Percentiles rank a stretch among this genome's conserved stretches.
Evolutionary conservation across 2,329 filamentous ascomycete species (phyloP).

Genomic region (Penicillium sp.): DNA sequence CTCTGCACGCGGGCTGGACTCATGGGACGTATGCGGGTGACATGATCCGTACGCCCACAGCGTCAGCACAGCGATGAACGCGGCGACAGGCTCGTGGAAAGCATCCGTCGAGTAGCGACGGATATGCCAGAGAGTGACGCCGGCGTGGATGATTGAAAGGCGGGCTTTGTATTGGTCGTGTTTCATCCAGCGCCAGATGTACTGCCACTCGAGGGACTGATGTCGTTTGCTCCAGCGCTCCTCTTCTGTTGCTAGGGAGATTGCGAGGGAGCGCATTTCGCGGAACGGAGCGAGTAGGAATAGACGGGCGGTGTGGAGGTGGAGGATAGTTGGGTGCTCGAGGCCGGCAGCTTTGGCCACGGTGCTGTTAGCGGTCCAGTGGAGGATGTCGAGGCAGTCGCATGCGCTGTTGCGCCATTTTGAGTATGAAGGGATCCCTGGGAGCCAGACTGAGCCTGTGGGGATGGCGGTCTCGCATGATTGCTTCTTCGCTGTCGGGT

Average conservation of each 20-base stretch:
- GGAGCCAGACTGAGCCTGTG: constrained; percentile 46
- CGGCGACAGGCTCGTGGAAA: constrained; percentile 49
- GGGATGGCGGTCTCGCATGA: constrained; percentile 35
- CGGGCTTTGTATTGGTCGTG: constrained; percentile 57
- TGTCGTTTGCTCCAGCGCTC: constrained; percentile 31
- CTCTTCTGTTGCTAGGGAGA: constrained; percentile 33
- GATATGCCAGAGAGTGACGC: constrained; percentile 53
- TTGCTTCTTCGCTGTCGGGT: constrained; percentile 44
- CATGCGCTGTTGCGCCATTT: constrained; percentile 47
- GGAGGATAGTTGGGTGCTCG: constrained; percentile 56
- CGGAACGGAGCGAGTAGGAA: constrained; percentile 51
- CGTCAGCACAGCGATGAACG: constrained; percentile 47
- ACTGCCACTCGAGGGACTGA: constrained; percentile 36
- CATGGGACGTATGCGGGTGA: constrained; percentile 29
- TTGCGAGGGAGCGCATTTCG: constrained; percentile 47
- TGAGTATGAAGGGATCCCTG: constrained; percentile 47
- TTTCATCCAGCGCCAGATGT: constrained; percentile 50
- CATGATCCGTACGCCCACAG: constrained; percentile 50
- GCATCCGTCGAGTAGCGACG: constrained; percentile 49
- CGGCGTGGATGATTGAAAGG: constrained; percentile 56
- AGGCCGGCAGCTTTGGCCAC: constrained; percentile 50
- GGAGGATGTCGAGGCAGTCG: constrained; percentile 54
- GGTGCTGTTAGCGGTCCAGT: constrained; percentile 57
- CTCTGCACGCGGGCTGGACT: constrained; percentile 24
- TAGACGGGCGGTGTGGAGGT: constrained; percentile 56